Base-by-base conservation (phyloP, 306 rosid species). In the Glycyrrhiza uralensis region DNA sequence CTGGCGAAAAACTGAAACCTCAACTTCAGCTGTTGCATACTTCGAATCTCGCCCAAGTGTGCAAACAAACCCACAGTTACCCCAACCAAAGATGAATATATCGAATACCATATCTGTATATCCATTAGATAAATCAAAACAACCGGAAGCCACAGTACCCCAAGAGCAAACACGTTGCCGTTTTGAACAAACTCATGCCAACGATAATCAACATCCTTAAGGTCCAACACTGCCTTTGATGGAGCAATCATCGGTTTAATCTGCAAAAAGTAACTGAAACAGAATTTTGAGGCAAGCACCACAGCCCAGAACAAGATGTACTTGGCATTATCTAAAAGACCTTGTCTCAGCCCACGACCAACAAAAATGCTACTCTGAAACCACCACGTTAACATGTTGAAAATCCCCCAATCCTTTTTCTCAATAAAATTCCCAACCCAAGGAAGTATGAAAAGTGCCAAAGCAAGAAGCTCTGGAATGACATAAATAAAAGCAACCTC, bases 1-100 rank as follows among this genome's bases (percentile, higher is more conserved):
- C 88, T 89, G 15, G 97, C 98, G 55, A 89, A 89, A 85, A 87
- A 93, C 76, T 93, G 98, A 85, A 93, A 93, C 83, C 98, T 88
- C 58, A 90, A 65, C 76, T 87, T 87, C 72, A 93, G 38, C 56
- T 93, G 98, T 55, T 82, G 83, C 45, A 90, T 90, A 69, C 90
- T 88, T 41, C 98, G 82, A 55, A 93, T 93, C 89, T 93, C 98
- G 7, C 98, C 98, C 88, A 93, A 84, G 81, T 93, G 96, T 45
- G 85, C 86, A 79, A 90, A 83, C 90, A 92, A 81, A 26, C 98
- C 98, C 73, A 92, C 93, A 14, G 26, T 72, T 1, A 86, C 93
- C 76, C 98, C 98, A 76, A 83, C 91, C 72, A 93, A 81, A 57
- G 98, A 93, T 65, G 98, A 93, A 83, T 88, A 93, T 70, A 93